Percentiles rank a stretch among this genome's conserved stretches.
These are phyloP conservation scores for Mycena alexandri DNA, from an alignment of 768 basidiomycete genomes.

Conservation along the genomic window DNA sequence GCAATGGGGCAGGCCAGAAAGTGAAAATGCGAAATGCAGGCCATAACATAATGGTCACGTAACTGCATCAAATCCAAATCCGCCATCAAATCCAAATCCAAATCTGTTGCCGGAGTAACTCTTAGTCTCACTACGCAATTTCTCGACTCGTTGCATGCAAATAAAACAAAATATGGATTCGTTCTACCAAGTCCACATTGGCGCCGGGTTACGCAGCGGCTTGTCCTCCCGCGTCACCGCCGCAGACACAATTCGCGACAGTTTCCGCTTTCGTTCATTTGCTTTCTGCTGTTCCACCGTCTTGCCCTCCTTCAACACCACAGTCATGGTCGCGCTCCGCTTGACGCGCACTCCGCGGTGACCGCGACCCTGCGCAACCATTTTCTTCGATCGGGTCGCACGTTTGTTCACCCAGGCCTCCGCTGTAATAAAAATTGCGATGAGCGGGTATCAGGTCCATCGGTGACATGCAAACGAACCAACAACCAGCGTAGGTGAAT, in stretches of 20 bases:
- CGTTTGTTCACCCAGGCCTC: conserved; percentile 97
- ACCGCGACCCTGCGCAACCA: conserved; percentile 89
- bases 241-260: conserved; percentile 85
- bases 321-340: conserved; percentile 79
- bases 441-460: conserved; percentile 10
- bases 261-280: conserved; percentile 71
- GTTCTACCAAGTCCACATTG: conserved; percentile 83
- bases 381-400: conserved; percentile 66
- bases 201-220: conserved; percentile 79
- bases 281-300: conserved; percentile 76
- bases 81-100: no score
- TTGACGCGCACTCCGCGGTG: conserved; percentile 83
- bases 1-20: no score
- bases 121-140: no score
- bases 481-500: conserved; percentile 80
- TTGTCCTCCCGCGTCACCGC: conserved; percentile 83
- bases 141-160: no score
- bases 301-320: conserved; percentile 86
- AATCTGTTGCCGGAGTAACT: no score
- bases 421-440: conserved; percentile 58
- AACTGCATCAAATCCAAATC: no score
- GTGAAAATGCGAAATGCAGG: no score
- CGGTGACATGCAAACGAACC: conserved; percentile 65
- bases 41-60: no score
- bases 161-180: no score